Percentiles rank a stretch among this genome's conserved stretches.
phyloP scores from a whole-genome alignment of 2,329 filamentous ascomycete genomes.

The Aspergillus sp. region DNA sequence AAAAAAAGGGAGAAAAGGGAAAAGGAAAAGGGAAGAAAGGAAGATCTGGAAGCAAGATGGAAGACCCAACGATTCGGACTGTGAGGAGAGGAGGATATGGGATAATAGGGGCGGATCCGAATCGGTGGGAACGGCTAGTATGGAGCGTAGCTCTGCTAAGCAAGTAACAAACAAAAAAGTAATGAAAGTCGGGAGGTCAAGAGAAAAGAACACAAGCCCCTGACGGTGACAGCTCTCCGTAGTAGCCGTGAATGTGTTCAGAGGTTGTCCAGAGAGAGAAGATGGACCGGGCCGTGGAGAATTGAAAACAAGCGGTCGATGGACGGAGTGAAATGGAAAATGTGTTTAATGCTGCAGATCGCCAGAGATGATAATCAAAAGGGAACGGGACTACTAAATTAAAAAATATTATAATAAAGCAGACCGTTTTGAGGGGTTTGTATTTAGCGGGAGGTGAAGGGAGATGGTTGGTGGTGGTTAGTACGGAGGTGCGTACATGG shows the following conservation, averaged over 20 bases:
- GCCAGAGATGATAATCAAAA: background rate
- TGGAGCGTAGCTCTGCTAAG: background rate
- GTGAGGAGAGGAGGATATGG: slow-evolving; percentile 15
- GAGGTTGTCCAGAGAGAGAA: background rate
- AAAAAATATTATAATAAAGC: background rate
- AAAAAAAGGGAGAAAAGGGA: background rate
- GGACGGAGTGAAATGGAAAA: background rate
- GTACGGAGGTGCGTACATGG: background rate
- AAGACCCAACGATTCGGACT: slow-evolving; percentile 22
- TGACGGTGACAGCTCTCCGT: slow-evolving; percentile 29
- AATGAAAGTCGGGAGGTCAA: slow-evolving; percentile 5
- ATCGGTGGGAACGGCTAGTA: slow-evolving; percentile 22
- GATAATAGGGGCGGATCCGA: slow-evolving; percentile 31
- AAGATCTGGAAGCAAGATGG: slow-evolving; percentile 21
- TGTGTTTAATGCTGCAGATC: background rate
- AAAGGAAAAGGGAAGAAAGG: slow-evolving; percentile 7
- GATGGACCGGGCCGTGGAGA: slow-evolving; percentile 19
- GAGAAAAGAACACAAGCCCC: slow-evolving; percentile 22
- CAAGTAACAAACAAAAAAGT: slow-evolving; percentile 13
- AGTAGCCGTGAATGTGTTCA: slow-evolving; percentile 11
- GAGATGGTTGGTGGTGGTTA: background rate
- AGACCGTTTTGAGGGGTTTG: slow-evolving; percentile 1
- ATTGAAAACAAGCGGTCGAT: slow-evolving; percentile 1
- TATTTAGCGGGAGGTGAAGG: background rate
- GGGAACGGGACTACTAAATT: background rate